Evolutionary conservation across 768 basidiomycete species (phyloP), one percentile per base, ranked within the genome.

Genomic region (Boletus sp.): DNA sequence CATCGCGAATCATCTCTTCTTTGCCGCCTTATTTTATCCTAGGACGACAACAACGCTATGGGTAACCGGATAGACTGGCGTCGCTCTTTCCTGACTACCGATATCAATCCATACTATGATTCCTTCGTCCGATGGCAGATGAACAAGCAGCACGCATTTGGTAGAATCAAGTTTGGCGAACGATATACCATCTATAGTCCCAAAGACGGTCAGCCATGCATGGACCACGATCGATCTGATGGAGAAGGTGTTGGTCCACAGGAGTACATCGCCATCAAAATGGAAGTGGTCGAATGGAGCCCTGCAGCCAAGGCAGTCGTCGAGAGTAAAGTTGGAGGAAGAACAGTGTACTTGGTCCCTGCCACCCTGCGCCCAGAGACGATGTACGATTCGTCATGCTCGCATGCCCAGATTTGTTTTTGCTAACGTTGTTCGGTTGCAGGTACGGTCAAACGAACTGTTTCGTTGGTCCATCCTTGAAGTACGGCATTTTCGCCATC

Each of bases 21-120:
- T 15, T 34, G 38, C 37, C 48, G 14, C 7, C 17, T 44, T 21
- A 42, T 41, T 29, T 39, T 27, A 40, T 14, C 39, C 29, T 59
- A 84, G 79, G 68, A 64, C 40, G 97, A 99, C 69, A 82, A 96
- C 67, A 86, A 84, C 55, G 77, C 84, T 1, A 83, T 98, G 62
- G 97, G 97, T n/a, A 87, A 93, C 5, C 86, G 96, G 50, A 89
- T 98, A 63, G 97, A 99, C 75, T 99, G 97, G 97, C 85, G 97
- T 47, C 83, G 97, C 47, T 79, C 85, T 10, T 98, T 99, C 77
- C 71, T 98, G 59, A 98, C 97, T 0, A 98, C 97, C 25, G 88
- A 93, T 48, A 85, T 87, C 21, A 99, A 99, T 71, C 97, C 95
- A 1, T 99, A 96, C 75, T 99, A 93, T 69, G 97, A 99, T 72